These are phyloP conservation scores for Trichoderma atroviride DNA, from an alignment of 2,329 filamentous ascomycete species.

Conservation along the genomic window DNA sequence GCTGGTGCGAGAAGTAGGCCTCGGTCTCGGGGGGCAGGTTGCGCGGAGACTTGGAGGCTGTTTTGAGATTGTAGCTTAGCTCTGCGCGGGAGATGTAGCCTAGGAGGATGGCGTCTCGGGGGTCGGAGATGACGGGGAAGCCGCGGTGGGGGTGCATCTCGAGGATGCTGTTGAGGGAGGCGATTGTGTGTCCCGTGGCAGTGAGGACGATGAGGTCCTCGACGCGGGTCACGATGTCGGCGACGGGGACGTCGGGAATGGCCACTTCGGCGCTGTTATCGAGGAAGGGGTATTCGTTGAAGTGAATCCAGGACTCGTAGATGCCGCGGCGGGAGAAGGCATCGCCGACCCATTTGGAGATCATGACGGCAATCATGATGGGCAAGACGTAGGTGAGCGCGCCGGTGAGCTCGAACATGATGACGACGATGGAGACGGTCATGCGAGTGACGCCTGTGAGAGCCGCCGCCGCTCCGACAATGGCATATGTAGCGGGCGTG, in stretches of 20 bases:
- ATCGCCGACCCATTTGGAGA: slow-evolving; percentile 97
- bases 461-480: slow-evolving; percentile 93
- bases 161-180: slow-evolving; percentile 71
- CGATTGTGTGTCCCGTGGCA: slow-evolving; percentile 84
- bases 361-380: slow-evolving; percentile 99
- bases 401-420: slow-evolving; percentile 98
- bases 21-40: slow-evolving; percentile 71
- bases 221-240: slow-evolving; percentile 87
- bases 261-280: slow-evolving; percentile 83
- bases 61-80: slow-evolving; percentile 73
- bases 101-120: slow-evolving; percentile 75
- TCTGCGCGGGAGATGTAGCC: slow-evolving; percentile 95
- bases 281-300: slow-evolving; percentile 93
- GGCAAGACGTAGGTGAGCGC: slow-evolving; percentile 94
- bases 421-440: slow-evolving; percentile 97
- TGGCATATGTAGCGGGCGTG: slow-evolving; percentile 93
- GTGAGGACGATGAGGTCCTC: slow-evolving; percentile 89
- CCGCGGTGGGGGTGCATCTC: slow-evolving; percentile 78
- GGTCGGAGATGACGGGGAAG: slow-evolving; percentile 85
- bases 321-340: slow-evolving; percentile 91
- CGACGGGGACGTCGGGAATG: slow-evolving; percentile 82
- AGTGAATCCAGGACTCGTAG: slow-evolving; percentile 96
- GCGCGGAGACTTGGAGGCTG: slow-evolving; percentile 57
- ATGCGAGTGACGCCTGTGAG: slow-evolving; percentile 91
- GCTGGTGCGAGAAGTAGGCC: slow-evolving; percentile 82